Conservation (phyloP, 805 yeast genomes). For the Phaffomyces thermotolerans region DNA sequence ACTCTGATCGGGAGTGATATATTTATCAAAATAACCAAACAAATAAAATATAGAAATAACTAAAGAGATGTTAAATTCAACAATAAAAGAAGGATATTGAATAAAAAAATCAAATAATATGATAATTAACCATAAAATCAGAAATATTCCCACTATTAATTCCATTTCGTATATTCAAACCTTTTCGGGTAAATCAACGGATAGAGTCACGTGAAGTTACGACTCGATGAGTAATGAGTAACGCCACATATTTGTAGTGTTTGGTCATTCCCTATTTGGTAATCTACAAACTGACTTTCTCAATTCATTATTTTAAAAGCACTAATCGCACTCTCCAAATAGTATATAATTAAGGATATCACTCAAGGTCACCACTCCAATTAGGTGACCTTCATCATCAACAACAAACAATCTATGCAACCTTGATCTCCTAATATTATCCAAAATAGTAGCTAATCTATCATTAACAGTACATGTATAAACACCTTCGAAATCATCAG, state of each 20-base stretch:
- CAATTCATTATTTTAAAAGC: not conserved
- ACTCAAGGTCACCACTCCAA: slow-evolving; percentile 84
- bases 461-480: slow-evolving; percentile 90
- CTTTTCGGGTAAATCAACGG: not conserved
- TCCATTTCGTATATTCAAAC: no score
- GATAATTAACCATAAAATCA: no score
- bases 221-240: no score
- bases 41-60: not conserved
- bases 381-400: slow-evolving; percentile 67
- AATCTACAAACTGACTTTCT: not conserved
- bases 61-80: no score
- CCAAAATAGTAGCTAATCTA: slow-evolving; percentile 81
- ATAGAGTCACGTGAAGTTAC: not conserved
- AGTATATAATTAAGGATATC: slow-evolving; percentile 83
- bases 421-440: slow-evolving; percentile 85
- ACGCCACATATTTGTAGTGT: not conserved
- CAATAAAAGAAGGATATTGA: no score
- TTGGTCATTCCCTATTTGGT: no score
- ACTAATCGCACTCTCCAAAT: slow-evolving; percentile 39
- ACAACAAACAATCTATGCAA: slow-evolving; percentile 90
- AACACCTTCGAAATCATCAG: slow-evolving; percentile 97
- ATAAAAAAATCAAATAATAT: no score
- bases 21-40: not conserved
- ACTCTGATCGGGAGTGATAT: no score
- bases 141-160: no score